Conservation (phyloP, 441 rosid genomes). For the Euphorbia schlechtendalii region DNA sequence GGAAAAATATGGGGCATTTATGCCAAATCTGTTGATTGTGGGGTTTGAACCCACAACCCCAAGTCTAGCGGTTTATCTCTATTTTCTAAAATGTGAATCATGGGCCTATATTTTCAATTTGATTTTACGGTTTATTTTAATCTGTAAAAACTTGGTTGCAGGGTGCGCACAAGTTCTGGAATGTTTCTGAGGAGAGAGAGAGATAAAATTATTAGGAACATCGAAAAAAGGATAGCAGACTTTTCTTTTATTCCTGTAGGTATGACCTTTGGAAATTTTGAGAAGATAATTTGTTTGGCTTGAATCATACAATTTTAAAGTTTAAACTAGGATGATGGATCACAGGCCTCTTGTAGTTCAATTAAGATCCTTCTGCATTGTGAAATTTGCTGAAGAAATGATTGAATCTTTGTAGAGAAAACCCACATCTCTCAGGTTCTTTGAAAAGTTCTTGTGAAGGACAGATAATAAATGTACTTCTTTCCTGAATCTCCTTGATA, state of each 20-base stretch:
- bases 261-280: slow-evolving; percentile 22
- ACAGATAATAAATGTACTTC: background rate
- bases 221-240: slow-evolving; percentile 88
- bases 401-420: background rate
- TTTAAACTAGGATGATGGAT: background rate
- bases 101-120: background rate
- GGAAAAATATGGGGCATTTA: too few species aligned
- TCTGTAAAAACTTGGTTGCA: slow-evolving; percentile 21
- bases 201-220: slow-evolving; percentile 51
- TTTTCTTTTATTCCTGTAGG: slow-evolving; percentile 80
- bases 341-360: background rate
- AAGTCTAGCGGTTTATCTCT: too few species aligned
- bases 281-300: background rate
- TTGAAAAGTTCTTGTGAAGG: background rate
- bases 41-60: too few species aligned
- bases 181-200: slow-evolving; percentile 72
- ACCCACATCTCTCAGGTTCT: background rate
- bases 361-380: background rate
- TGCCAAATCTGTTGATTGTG: too few species aligned
- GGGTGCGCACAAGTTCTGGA: slow-evolving; percentile 98
- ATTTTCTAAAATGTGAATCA: background rate
- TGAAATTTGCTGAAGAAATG: background rate
- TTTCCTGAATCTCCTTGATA: background rate
- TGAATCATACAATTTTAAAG: background rate
- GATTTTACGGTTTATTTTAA: background rate